phyloP scores from a whole-genome alignment of 2,329 filamentous ascomycete species.

The Dactylellina cionopaga region DNA sequence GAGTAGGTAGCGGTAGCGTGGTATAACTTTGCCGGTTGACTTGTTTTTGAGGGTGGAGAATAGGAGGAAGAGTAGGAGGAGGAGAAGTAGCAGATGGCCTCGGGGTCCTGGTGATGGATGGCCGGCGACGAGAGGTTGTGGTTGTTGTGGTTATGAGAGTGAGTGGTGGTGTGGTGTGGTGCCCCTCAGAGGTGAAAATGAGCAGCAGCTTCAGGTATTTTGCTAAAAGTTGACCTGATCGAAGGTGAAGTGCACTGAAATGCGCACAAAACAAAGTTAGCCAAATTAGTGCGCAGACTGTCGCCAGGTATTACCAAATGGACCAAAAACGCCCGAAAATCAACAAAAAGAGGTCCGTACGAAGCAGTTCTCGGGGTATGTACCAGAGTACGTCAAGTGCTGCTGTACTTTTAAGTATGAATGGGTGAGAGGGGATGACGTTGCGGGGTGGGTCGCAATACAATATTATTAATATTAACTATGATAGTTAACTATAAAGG shows the following conservation, averaged over 20 bases:
- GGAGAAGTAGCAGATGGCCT: neutral
- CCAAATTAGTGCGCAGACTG: constrained; percentile 19
- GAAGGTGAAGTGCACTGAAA: constrained; percentile 2
- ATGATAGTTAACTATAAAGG: too few species aligned
- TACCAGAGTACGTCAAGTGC: neutral
- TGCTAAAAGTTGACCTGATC: too few species aligned
- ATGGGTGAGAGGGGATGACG: neutral
- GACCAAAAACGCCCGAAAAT: constrained; percentile 27
- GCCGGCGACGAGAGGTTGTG: neutral
- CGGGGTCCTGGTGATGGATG: constrained; percentile 2
- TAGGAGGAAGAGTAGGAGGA: neutral
- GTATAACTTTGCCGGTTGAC: constrained; percentile 34
- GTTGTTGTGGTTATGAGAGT: neutral
- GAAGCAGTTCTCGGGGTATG: too few species aligned
- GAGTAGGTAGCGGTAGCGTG: constrained; percentile 12
- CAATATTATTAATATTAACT: too few species aligned
- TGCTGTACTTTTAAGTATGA: neutral
- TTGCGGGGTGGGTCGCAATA: constrained; percentile 5
- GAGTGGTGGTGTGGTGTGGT: neutral
- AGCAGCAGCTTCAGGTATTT: neutral
- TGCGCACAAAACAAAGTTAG: constrained; percentile 42
- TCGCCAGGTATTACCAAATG: constrained; percentile 10
- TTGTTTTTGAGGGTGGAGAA: neutral
- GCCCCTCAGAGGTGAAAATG: neutral
- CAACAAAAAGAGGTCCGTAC: too few species aligned